A percentile compares a stretch with the other conserved stretches of the same genome.
Evolutionary conservation across 2,329 filamentous ascomycete species (phyloP).

Genomic region (Pezizomycotina sp.): DNA sequence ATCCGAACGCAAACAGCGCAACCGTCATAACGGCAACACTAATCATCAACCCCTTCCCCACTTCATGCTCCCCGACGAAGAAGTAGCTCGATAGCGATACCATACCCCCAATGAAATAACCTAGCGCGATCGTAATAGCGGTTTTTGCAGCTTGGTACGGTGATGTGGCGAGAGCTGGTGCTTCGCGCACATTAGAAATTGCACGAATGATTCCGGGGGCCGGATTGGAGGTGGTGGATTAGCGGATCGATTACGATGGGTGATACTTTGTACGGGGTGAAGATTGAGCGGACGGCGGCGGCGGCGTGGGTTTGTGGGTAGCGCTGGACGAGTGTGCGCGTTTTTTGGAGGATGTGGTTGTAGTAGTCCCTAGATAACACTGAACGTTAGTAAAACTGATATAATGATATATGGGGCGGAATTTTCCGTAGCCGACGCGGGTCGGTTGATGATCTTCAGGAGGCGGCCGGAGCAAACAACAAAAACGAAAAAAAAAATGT

Average conservation of each 20-base stretch:
- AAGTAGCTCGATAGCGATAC: slow-evolving; percentile 59
- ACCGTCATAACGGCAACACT: slow-evolving; percentile 45
- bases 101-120: slow-evolving; percentile 54
- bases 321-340: slow-evolving; percentile 25
- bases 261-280: slow-evolving; percentile 27
- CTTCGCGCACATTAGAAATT: slow-evolving; percentile 31
- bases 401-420: not conserved
- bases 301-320: slow-evolving; percentile 25
- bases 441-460: not conserved
- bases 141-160: slow-evolving; percentile 11
- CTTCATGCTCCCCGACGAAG: slow-evolving; percentile 32
- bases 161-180: slow-evolving; percentile 26
- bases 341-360: slow-evolving; percentile 11
- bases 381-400: not conserved
- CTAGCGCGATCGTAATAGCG: slow-evolving; percentile 45
- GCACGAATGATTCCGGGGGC: slow-evolving; percentile 26
- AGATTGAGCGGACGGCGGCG: slow-evolving; percentile 28
- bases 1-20: slow-evolving; percentile 48
- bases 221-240: slow-evolving; percentile 26
- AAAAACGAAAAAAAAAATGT: not conserved
- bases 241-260: slow-evolving; percentile 26
- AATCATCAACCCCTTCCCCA: slow-evolving; percentile 38
- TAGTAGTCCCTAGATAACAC: slow-evolving; percentile 19
- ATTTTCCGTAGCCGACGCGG: no score
- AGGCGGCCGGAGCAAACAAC: no score